Evolutionary conservation across 1,284 basidiomycete species (phyloP).

Genomic region (Clitocybe nebularis): DNA sequence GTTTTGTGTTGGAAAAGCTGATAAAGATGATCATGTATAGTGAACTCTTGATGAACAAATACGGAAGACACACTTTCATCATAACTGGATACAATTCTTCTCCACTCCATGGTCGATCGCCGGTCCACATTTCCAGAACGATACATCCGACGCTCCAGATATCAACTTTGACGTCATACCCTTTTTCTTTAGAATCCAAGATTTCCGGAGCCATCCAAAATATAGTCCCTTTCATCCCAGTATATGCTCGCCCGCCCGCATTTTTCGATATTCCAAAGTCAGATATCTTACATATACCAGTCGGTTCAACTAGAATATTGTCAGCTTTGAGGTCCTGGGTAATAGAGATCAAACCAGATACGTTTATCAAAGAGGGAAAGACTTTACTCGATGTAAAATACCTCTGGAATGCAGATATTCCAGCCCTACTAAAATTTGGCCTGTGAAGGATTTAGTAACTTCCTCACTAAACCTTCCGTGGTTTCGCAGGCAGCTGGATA

Average conservation of each 20-base stretch:
- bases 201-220: conserved; percentile 86
- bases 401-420: conserved; percentile 68
- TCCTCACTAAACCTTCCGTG: conserved; percentile 66
- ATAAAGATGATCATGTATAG: conserved; percentile 2
- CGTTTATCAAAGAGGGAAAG: background rate
- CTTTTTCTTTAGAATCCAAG: conserved; percentile 29
- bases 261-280: conserved; percentile 76
- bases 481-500: conserved; percentile 62
- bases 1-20: conserved; percentile 69
- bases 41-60: background rate
- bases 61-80: conserved; percentile 29
- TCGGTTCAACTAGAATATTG: conserved; percentile 72
- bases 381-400: conserved; percentile 65
- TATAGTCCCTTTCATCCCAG: conserved; percentile 64
- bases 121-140: conserved; percentile 78
- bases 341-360: conserved; percentile 1
- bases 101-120: conserved; percentile 61
- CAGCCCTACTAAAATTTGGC: conserved; percentile 73
- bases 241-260: conserved; percentile 49
- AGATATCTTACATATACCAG: conserved; percentile 76
- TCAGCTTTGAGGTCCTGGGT: conserved; percentile 73
- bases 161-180: conserved; percentile 69
- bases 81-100: conserved; percentile 33
- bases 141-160: conserved; percentile 82
- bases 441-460: conserved; percentile 67